Base-by-base conservation (phyloP, 371 early-diverging fungal genomes). In the Mortierella sp. region DNA sequence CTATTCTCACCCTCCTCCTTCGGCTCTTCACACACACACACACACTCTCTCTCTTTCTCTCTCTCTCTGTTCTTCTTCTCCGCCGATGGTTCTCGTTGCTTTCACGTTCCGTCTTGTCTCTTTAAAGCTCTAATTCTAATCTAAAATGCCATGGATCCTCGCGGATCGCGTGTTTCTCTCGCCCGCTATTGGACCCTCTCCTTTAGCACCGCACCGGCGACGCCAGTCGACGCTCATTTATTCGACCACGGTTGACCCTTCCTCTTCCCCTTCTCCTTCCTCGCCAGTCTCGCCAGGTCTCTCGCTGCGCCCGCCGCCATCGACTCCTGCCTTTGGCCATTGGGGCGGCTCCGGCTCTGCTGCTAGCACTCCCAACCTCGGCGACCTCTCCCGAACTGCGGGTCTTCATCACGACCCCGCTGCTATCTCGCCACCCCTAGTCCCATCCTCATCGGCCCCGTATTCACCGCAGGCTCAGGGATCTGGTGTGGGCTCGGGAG, bases 351-450 rank as follows among this genome's bases (percentile, higher is more conserved):
- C 61, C 45, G 71, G 71, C 30, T 60, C 71, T 4, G 68, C 76
- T 14, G 46, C 71, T 7, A 76, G 76, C 44, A 76, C 76, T 16
- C 76, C 76, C 2, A 76, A 76, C 45, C 71, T 76, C 25, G 55
- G 67, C 19, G 21, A 12, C 46, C 50, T 18, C 15, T 7, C 9
- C 51, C n/a, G 11, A 46, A 25, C 15, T 37, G 51, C 50, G 0
- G 25, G 37, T 9, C 37, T 37, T 12, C 48, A 25, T 16, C 26
- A 56, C 45, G 46, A 25, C 66, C 25, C 18, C 23, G 28, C 59
- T 7, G 68, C 68, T 7, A 51, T 55, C 23, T 44, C 75, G 19
- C 30, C n/a, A 44, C 29, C 45, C 48, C 59, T 7, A 37, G 29
- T 26, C 56, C 7, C 51, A 7, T 19, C 51, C 16, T 19, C 51